phyloP scores from a whole-genome alignment of 2,329 filamentous ascomycete species.

The Reticulascus tulasneorum region DNA sequence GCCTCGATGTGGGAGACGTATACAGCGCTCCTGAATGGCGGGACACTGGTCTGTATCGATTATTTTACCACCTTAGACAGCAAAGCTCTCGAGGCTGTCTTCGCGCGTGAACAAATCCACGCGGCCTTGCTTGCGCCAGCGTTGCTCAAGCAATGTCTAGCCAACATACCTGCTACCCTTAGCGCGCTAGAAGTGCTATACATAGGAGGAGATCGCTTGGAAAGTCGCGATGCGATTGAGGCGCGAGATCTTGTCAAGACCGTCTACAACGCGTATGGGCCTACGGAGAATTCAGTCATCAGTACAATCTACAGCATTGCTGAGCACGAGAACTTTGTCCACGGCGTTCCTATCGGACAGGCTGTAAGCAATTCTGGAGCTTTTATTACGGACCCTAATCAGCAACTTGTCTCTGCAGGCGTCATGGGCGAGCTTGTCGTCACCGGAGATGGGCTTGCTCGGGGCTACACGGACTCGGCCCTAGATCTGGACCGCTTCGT shows the following conservation, averaged over 20 bases:
- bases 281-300: neutral
- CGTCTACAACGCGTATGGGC: conserved; percentile 1
- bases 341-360: neutral
- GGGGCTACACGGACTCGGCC: conserved; percentile 7
- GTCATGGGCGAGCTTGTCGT: conserved; percentile 1
- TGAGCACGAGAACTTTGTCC: neutral
- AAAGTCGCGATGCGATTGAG: neutral
- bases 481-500: conserved; percentile 15
- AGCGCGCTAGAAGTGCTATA: neutral
- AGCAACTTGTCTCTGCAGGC: neutral
- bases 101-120: neutral
- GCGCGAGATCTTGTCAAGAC: neutral
- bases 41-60: neutral
- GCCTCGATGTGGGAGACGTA: neutral
- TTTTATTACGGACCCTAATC: neutral
- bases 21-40: neutral
- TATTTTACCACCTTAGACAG: neutral
- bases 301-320: neutral
- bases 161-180: neutral
- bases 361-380: neutral
- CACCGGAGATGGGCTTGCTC: neutral
- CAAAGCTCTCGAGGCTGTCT: neutral
- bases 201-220: neutral
- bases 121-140: neutral
- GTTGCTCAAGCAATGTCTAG: neutral